phyloP scores from a whole-genome alignment of 73 alveolate genomes.

The Symbiodinium pilosum region DNA sequence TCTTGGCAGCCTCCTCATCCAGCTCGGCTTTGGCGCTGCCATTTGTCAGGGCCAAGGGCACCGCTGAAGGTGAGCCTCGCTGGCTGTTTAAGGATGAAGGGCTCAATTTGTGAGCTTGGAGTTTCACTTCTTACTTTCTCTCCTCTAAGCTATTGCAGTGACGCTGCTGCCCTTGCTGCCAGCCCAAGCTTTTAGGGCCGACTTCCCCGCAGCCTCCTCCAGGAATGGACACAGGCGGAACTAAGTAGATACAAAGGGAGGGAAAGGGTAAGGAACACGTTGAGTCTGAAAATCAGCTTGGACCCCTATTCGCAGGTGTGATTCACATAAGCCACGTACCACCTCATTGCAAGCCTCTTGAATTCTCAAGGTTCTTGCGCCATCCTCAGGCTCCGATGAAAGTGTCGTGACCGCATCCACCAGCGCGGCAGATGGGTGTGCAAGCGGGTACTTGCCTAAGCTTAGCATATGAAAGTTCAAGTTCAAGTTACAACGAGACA shows the following conservation, averaged over 20 bases:
- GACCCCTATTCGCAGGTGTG: too few relatives aligned
- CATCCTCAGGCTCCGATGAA: not conserved
- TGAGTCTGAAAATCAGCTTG: too few relatives aligned
- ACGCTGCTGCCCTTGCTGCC: not conserved
- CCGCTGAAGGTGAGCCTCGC: not conserved
- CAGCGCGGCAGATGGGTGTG: not conserved
- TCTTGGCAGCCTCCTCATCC: not conserved
- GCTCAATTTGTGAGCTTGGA: too few relatives aligned
- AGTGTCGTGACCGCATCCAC: not conserved
- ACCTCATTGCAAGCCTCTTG: too few relatives aligned
- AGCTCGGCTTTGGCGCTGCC: not conserved
- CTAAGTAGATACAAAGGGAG: too few relatives aligned
- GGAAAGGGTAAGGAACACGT: too few relatives aligned
- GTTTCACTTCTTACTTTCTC: too few relatives aligned
- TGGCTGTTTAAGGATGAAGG: not conserved
- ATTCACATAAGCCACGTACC: too few relatives aligned
- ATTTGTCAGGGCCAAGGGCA: not conserved
- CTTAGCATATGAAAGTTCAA: not conserved
- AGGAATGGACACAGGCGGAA: too few relatives aligned
- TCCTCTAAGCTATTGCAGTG: too few relatives aligned
- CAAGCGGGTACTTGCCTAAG: not conserved
- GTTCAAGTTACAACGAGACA: not conserved
- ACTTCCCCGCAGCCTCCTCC: not conserved
- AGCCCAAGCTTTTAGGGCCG: constrained; percentile 5
- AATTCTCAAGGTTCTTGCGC: too few relatives aligned